Conservation (phyloP, 441 rosid genomes). For the Mallotus japonicus region DNA sequence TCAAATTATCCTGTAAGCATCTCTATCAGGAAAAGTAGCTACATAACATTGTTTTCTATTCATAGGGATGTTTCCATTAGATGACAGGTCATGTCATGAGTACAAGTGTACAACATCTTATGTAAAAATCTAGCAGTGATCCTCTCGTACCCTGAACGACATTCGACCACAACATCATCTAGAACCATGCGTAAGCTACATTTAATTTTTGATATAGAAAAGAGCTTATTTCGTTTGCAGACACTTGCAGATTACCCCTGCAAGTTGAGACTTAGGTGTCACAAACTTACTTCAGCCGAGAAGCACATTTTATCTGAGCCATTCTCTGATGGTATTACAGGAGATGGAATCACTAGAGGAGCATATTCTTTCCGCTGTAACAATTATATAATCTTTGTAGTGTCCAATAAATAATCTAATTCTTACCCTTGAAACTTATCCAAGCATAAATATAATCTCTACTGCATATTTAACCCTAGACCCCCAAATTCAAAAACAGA, state of each 20-base stretch:
- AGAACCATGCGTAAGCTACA: neutral
- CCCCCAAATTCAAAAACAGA: too few species aligned
- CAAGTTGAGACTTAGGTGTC: conserved; percentile 5
- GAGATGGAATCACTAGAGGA: conserved; percentile 53
- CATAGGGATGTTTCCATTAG: too few species aligned
- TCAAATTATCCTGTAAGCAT: too few species aligned
- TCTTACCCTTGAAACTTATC: too few species aligned
- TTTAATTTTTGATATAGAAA: neutral
- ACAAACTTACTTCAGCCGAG: conserved; percentile 78
- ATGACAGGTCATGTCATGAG: too few species aligned
- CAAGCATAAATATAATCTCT: too few species aligned
- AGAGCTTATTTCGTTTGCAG: neutral
- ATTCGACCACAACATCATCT: neutral
- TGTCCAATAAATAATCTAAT: too few species aligned
- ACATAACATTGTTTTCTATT: too few species aligned
- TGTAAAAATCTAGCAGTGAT: neutral
- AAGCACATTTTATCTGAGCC: conserved; percentile 65
- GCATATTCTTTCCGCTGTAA: conserved; percentile 89
- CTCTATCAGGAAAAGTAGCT: too few species aligned
- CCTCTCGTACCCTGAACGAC: neutral
- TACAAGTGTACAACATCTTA: too few species aligned
- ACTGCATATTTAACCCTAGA: too few species aligned
- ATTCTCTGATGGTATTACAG: conserved; percentile 44
- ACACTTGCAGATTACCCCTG: conserved; percentile 2
- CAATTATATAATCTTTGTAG: too few species aligned